Base-by-base conservation (phyloP, 768 basidiomycete species). In the Mycena capillaripes region DNA sequence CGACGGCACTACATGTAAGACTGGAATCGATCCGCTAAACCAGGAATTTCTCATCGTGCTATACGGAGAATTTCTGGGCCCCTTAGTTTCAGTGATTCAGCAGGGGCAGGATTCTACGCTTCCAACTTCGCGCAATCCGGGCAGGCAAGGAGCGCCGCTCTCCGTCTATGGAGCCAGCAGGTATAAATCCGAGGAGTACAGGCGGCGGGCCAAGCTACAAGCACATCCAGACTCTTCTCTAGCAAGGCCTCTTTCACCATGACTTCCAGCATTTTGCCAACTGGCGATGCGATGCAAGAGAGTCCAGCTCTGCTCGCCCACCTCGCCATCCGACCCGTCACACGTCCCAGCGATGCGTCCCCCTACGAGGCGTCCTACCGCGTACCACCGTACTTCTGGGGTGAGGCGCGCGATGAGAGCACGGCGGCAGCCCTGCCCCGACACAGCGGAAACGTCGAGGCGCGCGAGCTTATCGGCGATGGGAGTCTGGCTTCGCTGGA, bases 321-420 rank as follows among this genome's bases (percentile, higher is more conserved):
- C 59, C 27, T 60, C 59, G 61, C 46, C 14, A 48, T 63, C 48
- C 48, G 46, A 48, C 46, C 61, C 32, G 48, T 27, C 46, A 63
- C 48, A 36, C 61, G 29, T 32, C 61, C 61, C 48, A 48, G 48
- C 46, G 44, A 63, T 50, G 21, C 23, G 21, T 50, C 14, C 48
- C 61, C 61, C 46, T 63, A 63, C 48, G 61, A 63, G 46, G 44
- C 46, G 46, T 63, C 61, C 34, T 63, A 63, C 61, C 44, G 61
- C 29, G 44, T 63, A 50, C 64, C 66, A 29, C 66, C 66, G 32
- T 67, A 67, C 46, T 67, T 58, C 55, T 67, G 66, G 66, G 57
- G 66, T 10, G 57, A 67, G 34, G 21, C 42, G 14, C n/a, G 21
- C n/a, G 42, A n/a, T 32, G 52, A 46, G 42, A 57, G 52, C 42